Conservation (phyloP, 345 rosid species). For the Eucalyptus sideroxylon region DNA sequence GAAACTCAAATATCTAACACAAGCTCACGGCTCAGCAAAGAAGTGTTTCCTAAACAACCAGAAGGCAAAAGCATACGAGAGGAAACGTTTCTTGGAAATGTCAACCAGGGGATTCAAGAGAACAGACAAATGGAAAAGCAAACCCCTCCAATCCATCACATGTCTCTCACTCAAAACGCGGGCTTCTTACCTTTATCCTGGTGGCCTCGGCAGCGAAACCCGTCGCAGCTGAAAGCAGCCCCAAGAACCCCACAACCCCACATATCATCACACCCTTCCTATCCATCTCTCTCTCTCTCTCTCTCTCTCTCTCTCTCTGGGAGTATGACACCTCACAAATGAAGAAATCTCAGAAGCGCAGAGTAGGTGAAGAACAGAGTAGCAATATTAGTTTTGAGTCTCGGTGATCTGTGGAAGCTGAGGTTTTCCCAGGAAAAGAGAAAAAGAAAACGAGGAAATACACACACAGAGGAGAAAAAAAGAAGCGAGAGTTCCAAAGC, state of each 20-base stretch:
- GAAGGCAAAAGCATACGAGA: neutral
- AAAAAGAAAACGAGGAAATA: neutral
- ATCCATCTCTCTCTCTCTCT: slow-evolving; percentile 25
- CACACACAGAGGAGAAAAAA: neutral
- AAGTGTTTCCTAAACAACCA: neutral
- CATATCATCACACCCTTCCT: slow-evolving; percentile 44
- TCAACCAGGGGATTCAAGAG: neutral
- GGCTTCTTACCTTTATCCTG: slow-evolving; percentile 47
- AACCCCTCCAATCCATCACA: neutral
- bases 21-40: neutral
- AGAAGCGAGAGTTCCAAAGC: neutral
- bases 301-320: neutral
- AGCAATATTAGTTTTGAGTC: neutral
- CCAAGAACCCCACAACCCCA: slow-evolving; percentile 49
- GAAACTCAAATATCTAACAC: neutral
- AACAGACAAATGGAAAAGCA: neutral
- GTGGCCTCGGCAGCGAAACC: slow-evolving; percentile 92
- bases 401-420: neutral
- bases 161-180: neutral
- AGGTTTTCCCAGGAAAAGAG: neutral
- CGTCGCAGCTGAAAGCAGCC: slow-evolving; percentile 60
- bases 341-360: neutral
- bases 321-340: neutral
- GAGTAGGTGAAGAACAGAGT: neutral
- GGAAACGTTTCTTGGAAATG: neutral